A percentile compares a stretch with the other conserved stretches of the same genome.
These are phyloP conservation scores for Plasmodium vivax DNA, from an alignment of 169 alveolate genomes.

Conservation along the genomic window DNA sequence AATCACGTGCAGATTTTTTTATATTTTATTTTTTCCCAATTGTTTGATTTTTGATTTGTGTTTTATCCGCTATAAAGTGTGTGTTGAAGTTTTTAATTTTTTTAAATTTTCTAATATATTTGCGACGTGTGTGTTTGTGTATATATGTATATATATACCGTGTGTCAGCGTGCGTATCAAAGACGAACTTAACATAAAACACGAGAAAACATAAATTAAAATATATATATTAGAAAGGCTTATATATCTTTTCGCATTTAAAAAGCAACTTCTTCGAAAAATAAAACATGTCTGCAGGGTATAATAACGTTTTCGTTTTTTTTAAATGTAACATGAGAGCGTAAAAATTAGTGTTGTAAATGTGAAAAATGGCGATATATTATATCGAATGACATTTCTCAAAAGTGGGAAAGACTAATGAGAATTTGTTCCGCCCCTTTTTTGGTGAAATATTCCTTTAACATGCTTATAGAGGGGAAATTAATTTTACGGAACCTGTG, in stretches of 20 bases:
- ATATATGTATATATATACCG: neutral
- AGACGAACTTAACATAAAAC: neutral
- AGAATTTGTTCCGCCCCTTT: neutral
- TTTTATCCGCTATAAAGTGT: neutral
- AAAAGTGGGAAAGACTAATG: neutral
- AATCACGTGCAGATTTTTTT: neutral
- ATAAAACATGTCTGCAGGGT: neutral
- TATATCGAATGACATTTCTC: too few relatives aligned
- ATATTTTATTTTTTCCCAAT: neutral
- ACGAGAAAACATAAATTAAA: neutral
- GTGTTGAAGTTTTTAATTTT: neutral
- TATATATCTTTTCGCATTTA: neutral
- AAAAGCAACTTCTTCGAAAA: neutral
- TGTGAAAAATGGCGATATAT: neutral
- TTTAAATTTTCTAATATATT: neutral
- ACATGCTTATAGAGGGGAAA: neutral
- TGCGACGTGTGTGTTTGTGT: neutral
- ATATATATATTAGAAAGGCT: neutral
- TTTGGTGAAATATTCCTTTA: neutral
- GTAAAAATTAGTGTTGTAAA: neutral
- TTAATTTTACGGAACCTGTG: neutral
- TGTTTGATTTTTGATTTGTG: neutral
- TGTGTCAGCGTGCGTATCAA: neutral
- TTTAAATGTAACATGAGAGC: neutral
- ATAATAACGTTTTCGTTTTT: neutral